These are phyloP conservation scores for Candida alai DNA, from an alignment of 805 yeast genomes.

Conservation along the genomic window DNA sequence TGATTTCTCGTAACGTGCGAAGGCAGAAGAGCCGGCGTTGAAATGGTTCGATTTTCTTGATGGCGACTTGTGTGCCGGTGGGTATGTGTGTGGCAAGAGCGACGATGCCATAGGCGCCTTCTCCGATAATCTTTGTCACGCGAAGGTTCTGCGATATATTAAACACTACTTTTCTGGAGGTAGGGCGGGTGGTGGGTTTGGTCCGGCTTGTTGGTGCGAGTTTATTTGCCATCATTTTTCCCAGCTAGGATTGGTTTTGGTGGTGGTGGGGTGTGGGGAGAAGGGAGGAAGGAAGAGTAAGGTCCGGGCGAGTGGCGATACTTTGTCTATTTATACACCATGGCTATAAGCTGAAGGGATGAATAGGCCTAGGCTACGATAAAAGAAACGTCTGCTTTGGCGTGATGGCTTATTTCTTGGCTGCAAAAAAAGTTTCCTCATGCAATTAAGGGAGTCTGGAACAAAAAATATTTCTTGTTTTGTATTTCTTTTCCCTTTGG, in stretches of 20 bases:
- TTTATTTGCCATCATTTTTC: neutral
- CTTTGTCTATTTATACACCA: too few species aligned
- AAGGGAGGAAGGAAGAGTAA: too few species aligned
- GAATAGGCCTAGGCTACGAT: too few species aligned
- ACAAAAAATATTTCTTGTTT: too few species aligned
- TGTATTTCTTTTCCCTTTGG: too few species aligned
- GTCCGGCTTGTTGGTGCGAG: neutral
- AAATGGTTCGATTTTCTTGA: constrained; percentile 73
- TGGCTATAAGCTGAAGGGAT: too few species aligned
- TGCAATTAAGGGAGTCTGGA: too few species aligned
- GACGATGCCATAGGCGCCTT: constrained; percentile 81
- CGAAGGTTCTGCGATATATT: constrained; percentile 62
- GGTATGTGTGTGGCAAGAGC: constrained; percentile 65
- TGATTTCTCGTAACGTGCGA: constrained; percentile 68
- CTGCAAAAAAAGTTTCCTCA: too few species aligned
- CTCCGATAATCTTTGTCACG: constrained; percentile 61
- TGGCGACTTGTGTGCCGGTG: constrained; percentile 63
- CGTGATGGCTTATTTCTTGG: too few species aligned
- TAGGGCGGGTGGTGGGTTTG: neutral
- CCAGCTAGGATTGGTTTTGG: too few species aligned
- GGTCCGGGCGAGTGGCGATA: too few species aligned
- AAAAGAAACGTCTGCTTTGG: too few species aligned
- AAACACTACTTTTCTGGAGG: constrained; percentile 36
- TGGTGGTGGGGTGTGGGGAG: neutral
- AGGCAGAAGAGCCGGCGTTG: constrained; percentile 61